These are phyloP conservation scores for Calycina herbarum DNA, from an alignment of 2,329 filamentous ascomycete genomes.

Conservation along the genomic window DNA sequence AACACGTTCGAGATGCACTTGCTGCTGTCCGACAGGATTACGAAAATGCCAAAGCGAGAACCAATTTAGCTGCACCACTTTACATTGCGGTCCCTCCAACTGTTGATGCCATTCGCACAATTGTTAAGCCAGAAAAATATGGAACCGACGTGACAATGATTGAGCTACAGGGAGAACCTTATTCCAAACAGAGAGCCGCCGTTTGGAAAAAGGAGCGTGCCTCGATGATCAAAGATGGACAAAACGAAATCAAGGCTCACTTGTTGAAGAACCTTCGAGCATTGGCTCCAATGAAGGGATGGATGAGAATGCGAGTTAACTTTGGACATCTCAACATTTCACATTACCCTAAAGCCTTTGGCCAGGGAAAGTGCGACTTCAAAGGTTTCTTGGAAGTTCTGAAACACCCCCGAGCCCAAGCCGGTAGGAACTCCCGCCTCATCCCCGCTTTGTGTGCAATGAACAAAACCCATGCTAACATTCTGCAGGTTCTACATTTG, in stretches of 20 bases:
- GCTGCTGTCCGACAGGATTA: constrained; percentile 28
- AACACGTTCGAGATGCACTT: constrained; percentile 20
- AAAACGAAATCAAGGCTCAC: constrained; percentile 23
- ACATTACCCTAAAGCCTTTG: constrained; percentile 26
- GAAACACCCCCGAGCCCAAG: constrained; percentile 21
- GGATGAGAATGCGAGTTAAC: constrained; percentile 37
- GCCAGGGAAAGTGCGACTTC: constrained; percentile 20
- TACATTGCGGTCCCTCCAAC: constrained; percentile 32
- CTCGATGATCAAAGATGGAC: constrained; percentile 17
- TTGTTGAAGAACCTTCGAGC: constrained; percentile 24
- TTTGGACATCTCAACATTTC: constrained; percentile 34
- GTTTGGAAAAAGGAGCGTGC: constrained; percentile 24
- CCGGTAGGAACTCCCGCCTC: constrained; percentile 6
- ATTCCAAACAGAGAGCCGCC: constrained; percentile 17
- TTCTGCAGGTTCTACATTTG: constrained; percentile 23
- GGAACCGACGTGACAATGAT: constrained; percentile 15
- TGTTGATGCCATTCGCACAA: constrained; percentile 20
- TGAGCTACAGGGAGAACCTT: constrained; percentile 22
- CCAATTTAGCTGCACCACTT: constrained; percentile 24
- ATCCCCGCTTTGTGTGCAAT: background rate
- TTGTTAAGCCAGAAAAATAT: constrained; percentile 11
- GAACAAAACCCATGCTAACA: background rate
- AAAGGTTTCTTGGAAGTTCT: constrained; percentile 33
- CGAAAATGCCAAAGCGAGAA: constrained; percentile 24
- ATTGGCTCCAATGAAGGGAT: constrained; percentile 28